Evolutionary conservation across 306 rosid species (phyloP).

Genomic region (Cyamopsis tetragonoloba): DNA sequence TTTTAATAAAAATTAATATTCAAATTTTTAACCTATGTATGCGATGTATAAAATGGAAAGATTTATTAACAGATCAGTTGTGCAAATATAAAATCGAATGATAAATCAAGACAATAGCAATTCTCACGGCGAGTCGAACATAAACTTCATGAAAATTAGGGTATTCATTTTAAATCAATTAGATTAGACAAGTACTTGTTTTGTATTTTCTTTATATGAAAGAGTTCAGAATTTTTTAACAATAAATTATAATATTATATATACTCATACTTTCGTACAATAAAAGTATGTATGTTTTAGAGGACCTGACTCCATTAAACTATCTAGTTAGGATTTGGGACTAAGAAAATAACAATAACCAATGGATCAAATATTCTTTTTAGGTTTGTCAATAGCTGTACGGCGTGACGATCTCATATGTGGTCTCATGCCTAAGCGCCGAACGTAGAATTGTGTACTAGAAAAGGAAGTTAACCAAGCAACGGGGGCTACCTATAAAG

Average conservation of each 20-base stretch:
- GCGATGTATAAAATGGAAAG: no score
- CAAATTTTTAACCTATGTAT: no score
- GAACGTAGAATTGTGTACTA: background rate
- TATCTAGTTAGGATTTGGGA: background rate
- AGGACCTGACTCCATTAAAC: background rate
- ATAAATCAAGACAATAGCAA: background rate
- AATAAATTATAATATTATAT: background rate
- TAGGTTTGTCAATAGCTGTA: constrained; percentile 26
- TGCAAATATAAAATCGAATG: background rate
- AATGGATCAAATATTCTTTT: background rate
- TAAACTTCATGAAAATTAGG: background rate
- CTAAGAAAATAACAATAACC: constrained; percentile 8
- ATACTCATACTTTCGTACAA: background rate
- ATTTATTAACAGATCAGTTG: no score
- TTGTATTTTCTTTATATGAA: no score
- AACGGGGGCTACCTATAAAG: background rate
- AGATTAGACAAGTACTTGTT: no score
- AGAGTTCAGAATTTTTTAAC: background rate
- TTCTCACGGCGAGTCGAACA: background rate
- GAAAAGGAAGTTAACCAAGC: background rate
- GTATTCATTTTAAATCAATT: no score
- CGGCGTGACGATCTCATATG: constrained; percentile 18
- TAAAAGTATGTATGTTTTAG: background rate
- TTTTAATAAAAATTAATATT: no score
- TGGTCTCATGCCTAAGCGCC: constrained; percentile 15